Evolutionary conservation across 805 yeast species (phyloP), one percentile per base, ranked within the genome.

Genomic region (Diddensiella caesifluorescens): DNA sequence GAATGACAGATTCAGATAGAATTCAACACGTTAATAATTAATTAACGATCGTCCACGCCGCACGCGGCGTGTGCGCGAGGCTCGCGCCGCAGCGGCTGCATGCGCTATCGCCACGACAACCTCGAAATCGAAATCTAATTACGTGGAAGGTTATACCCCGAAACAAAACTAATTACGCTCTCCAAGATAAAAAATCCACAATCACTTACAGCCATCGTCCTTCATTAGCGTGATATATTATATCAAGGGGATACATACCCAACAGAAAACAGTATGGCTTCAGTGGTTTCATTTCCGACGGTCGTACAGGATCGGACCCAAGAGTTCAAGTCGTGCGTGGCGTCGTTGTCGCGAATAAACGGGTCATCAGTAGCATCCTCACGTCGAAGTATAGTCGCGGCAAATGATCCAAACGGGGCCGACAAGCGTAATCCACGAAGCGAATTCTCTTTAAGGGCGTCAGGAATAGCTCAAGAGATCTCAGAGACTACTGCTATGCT

Each of bases 261-360:
- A 23, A 23, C 27, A 23, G 27, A 23, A 23, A 23, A 23, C 12
- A 12, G 12, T 9, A 32, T 22, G 39, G 16, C 30, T 10, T 13
- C 33, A 18, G 35, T 25, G 13, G 40, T 36, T 9, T 33, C 37
- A 26, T 36, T 26, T 36, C 33, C 33, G 10, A 26, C 33, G 16
- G 27, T 32, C 3, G 69, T 79, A 30, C 90, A 83, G 59, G 94
- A 90, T 64, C 72, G 98, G 52, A 90, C 97, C 5, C 71, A 77
- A 48, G 97, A 90, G 70, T 90, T 90, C 68, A 90, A 88, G 52
- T 89, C 88, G 57, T 87, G 95, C 58, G 96, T 90, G 22, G 65
- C 78, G 35, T 77, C 89, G 2, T 80, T 81, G 61, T 79, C 80
- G 57, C 77, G 77, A 53, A 74, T 75, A 53, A 70, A 75, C 54